These are phyloP conservation scores for Areca catechu DNA, from an alignment of 176 grass and related monocot species.

Conservation along the genomic window DNA sequence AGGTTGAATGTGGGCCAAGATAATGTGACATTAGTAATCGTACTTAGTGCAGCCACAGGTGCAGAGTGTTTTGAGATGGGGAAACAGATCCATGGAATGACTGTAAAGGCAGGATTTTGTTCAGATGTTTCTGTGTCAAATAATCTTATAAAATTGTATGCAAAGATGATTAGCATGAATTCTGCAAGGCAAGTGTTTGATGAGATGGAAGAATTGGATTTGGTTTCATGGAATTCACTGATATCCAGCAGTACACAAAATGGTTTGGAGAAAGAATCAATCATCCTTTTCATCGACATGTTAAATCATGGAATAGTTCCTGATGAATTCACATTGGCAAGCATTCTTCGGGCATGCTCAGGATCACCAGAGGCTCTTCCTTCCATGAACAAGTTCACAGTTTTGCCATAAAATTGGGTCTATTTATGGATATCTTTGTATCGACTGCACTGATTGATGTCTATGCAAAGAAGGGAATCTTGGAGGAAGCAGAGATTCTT, in stretches of 20 bases:
- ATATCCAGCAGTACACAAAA: slow-evolving; percentile 15
- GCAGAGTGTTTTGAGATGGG: slow-evolving; percentile 7
- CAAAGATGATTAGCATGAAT: slow-evolving; percentile 13
- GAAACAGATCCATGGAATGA: slow-evolving; percentile 10
- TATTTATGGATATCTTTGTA: slow-evolving; percentile 9
- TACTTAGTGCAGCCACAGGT: slow-evolving; percentile 14
- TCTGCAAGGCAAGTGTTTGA: slow-evolving; percentile 14
- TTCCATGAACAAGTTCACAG: slow-evolving; percentile 16
- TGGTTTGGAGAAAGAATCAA: slow-evolving; percentile 9
- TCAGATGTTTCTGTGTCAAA: slow-evolving; percentile 23
- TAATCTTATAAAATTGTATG: slow-evolving; percentile 23
- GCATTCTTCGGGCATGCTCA: slow-evolving; percentile 18
- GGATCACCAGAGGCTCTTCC: neutral
- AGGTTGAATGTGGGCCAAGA: slow-evolving; percentile 12
- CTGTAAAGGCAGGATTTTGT: slow-evolving; percentile 13
- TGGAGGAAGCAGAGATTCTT: slow-evolving; percentile 19
- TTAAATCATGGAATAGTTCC: slow-evolving; percentile 14
- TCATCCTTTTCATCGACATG: slow-evolving; percentile 10
- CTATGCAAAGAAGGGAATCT: slow-evolving; percentile 10
- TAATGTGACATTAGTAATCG: slow-evolving; percentile 19
- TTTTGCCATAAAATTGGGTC: slow-evolving; percentile 15
- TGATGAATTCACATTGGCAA: slow-evolving; percentile 26
- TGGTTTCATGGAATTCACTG: slow-evolving; percentile 25
- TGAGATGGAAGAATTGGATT: slow-evolving; percentile 17
- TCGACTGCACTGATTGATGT: slow-evolving; percentile 22